These are phyloP conservation scores for Elymus sibiricus DNA, from an alignment of 176 grass and related monocot genomes.

Conservation along the genomic window DNA sequence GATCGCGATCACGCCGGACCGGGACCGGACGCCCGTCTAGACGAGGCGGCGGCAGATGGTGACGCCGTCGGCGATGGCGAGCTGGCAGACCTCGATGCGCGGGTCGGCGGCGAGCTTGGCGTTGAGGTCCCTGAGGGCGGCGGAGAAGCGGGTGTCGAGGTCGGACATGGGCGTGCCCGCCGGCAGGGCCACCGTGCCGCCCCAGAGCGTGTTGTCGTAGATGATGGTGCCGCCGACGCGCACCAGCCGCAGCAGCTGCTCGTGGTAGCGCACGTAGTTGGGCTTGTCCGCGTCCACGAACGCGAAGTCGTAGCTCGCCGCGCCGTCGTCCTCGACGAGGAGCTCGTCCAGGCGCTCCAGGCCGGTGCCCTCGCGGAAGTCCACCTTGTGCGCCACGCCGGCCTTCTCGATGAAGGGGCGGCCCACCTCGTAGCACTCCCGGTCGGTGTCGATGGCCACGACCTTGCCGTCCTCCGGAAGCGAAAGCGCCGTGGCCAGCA, in stretches of 20 bases:
- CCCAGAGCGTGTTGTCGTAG: slow-evolving; percentile 18
- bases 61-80: slow-evolving; percentile 10
- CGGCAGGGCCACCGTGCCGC: slow-evolving; percentile 5
- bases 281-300: slow-evolving; percentile 22
- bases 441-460: slow-evolving; percentile 4
- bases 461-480: slow-evolving; percentile 10
- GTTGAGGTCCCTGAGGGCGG: slow-evolving; percentile 11
- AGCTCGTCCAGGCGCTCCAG: neutral
- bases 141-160: slow-evolving; percentile 9
- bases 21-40: neutral
- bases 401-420: slow-evolving; percentile 17
- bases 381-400: slow-evolving; percentile 5
- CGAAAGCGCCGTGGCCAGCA: neutral
- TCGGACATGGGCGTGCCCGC: neutral
- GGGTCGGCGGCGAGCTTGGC: slow-evolving; percentile 13
- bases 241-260: neutral
- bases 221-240: slow-evolving; percentile 16
- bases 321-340: neutral
- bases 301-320: neutral
- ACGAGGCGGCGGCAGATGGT: slow-evolving; percentile 15
- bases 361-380: slow-evolving; percentile 15
- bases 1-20: neutral
- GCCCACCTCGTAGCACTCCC: neutral
- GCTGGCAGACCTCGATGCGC: slow-evolving; percentile 16
- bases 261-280: slow-evolving; percentile 10